Base-by-base conservation (phyloP, 495 filamentous ascomycete species). In the Aspergillus conjunctus region DNA sequence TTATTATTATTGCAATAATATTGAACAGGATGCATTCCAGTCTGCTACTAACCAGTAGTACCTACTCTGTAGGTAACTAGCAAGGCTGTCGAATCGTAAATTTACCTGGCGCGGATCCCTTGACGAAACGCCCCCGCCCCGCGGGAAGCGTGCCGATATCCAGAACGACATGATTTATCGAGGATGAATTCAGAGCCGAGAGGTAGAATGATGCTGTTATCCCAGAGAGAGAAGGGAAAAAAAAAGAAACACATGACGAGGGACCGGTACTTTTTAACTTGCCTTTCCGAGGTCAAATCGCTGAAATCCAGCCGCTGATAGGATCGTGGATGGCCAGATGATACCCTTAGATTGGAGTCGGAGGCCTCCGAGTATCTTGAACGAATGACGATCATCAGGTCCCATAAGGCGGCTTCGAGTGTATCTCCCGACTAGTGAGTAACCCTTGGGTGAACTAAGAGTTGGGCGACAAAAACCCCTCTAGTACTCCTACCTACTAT, bases 31-130 rank as follows among this genome's bases (percentile, higher is more conserved):
- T 26, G 26, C 26, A 26, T 26, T 26, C 26, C n/a, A n/a, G n/a
- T n/a, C n/a, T n/a, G n/a, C n/a, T n/a, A n/a, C n/a, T n/a, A n/a
- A n/a, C n/a, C n/a, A n/a, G n/a, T n/a, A n/a, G n/a, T n/a, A n/a
- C n/a, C n/a, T n/a, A n/a, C n/a, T n/a, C n/a, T n/a, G n/a, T n/a
- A n/a, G n/a, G n/a, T n/a, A n/a, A n/a, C n/a, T n/a, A n/a, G n/a
- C 56, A 58, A 58, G 56, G 56, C 56, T 58, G 46, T 43, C 56
- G 53, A 41, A 58, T 58, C 46, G 56, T 37, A 34, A 45, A 58
- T 37, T 58, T 55, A 30, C n/a, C 17, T 43, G 34, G 17, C 18
- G 45, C 56, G 17, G 18, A 49, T 58, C 55, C 30, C 32, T 49
- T 44, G 44, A 33, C 41, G 21, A 58, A 41, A 58, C 44, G 44